These are phyloP conservation scores for Pestalotiopsis sp. DNA, from an alignment of 2,329 filamentous ascomycete species.

Conservation along the genomic window DNA sequence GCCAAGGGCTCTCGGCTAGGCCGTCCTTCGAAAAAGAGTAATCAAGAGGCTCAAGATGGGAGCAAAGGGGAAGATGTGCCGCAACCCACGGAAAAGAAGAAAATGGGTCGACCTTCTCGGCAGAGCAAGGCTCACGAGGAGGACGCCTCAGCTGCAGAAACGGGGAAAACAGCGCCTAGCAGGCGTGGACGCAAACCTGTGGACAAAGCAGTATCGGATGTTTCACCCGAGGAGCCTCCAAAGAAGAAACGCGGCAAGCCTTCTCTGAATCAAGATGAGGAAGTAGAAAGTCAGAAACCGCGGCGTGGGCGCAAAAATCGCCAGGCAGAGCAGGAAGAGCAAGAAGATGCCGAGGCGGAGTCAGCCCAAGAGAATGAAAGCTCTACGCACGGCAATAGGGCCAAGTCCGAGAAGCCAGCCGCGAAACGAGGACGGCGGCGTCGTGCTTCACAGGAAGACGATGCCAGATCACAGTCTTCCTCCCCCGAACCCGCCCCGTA, in stretches of 20 bases:
- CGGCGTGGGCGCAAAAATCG: not conserved
- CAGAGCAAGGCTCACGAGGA: slow-evolving; percentile 10
- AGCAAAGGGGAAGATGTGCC: not conserved
- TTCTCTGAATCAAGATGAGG: slow-evolving; percentile 17
- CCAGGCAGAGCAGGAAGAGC: not conserved
- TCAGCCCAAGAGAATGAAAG: not conserved
- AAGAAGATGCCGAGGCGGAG: slow-evolving; percentile 3
- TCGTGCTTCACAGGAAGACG: slow-evolving; percentile 12
- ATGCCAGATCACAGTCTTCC: slow-evolving; percentile 25
- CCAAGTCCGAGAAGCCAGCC: not conserved
- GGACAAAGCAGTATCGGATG: not conserved
- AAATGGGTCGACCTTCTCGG: slow-evolving; percentile 15
- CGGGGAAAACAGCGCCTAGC: not conserved
- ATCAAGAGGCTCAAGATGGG: not conserved
- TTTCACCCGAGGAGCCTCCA: not conserved
- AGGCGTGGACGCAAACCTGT: slow-evolving; percentile 6
- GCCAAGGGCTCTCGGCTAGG: slow-evolving; percentile 13
- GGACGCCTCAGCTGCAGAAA: not conserved
- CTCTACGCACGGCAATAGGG: too few species aligned
- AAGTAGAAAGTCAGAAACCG: slow-evolving; percentile 12
- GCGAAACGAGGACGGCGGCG: not conserved
- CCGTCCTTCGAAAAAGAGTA: slow-evolving; percentile 1
- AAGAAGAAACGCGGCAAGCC: slow-evolving; percentile 16
- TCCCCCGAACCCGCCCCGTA: slow-evolving; percentile 37
- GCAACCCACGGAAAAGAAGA: slow-evolving; percentile 15